These are phyloP conservation scores for Penicillium concentricum DNA, from an alignment of 2,329 filamentous ascomycete species.

Conservation along the genomic window DNA sequence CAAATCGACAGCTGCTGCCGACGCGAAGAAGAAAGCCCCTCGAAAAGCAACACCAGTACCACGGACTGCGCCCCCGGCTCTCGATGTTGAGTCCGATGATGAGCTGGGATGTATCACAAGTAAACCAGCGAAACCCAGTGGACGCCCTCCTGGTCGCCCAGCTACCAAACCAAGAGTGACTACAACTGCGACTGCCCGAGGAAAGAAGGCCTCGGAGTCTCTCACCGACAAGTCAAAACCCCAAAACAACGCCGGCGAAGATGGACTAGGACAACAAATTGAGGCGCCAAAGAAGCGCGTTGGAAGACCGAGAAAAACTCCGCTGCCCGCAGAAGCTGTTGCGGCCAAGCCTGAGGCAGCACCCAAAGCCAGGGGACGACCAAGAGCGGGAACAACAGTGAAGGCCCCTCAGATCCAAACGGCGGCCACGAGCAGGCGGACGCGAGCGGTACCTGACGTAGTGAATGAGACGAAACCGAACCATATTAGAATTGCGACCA, in stretches of 20 bases:
- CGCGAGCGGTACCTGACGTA: constrained; percentile 8
- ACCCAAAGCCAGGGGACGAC: constrained; percentile 31
- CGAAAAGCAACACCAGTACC: not conserved
- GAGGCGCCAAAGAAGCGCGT: constrained; percentile 21
- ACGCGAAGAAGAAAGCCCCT: constrained; percentile 11
- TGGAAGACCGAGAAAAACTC: constrained; percentile 21
- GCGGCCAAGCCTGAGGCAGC: constrained; percentile 13
- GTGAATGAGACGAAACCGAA: constrained; percentile 18
- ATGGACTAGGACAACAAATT: not conserved
- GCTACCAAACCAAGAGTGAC: constrained; percentile 11
- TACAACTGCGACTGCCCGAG: not conserved
- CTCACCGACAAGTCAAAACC: not conserved
- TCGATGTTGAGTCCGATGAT: constrained; percentile 19
- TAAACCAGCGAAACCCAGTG: constrained; percentile 13
- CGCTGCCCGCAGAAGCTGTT: constrained; percentile 9
- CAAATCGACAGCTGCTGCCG: constrained; percentile 15
- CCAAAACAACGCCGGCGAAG: constrained; percentile 1
- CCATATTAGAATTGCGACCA: constrained; percentile 29
- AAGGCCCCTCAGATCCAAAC: constrained; percentile 15
- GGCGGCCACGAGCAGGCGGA: constrained; percentile 13
- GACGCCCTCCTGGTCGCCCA: constrained; percentile 9
- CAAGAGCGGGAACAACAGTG: constrained; percentile 22
- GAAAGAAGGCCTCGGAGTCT: constrained; percentile 11
- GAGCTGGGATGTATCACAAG: constrained; percentile 22
- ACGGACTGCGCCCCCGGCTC: not conserved